A percentile compares a stretch with the other conserved stretches of the same genome.
phyloP scores from a whole-genome alignment of 129 eudicot genomes.

The Heracleum sosnowskyi region DNA sequence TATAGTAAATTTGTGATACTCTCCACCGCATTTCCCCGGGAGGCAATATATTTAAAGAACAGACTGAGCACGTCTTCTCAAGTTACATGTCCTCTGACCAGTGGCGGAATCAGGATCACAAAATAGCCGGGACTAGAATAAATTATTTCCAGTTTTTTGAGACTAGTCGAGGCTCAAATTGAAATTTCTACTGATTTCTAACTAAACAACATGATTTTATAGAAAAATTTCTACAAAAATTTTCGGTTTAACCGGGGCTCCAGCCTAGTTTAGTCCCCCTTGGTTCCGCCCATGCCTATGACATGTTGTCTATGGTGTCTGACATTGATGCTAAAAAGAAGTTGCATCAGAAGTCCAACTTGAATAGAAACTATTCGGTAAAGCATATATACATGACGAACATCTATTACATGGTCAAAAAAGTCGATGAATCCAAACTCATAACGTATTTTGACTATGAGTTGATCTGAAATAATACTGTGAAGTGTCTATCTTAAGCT shows the following conservation, averaged over 20 bases:
- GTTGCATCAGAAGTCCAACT: conserved; percentile 29
- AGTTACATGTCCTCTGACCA: conserved; percentile 3
- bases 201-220: no score
- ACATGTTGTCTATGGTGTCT: conserved; percentile 26
- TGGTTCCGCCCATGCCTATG: no score
- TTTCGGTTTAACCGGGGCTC: no score
- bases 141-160: no score
- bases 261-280: no score
- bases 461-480: conserved; percentile 29
- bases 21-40: conserved; percentile 33
- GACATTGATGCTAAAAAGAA: conserved; percentile 32
- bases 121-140: no score
- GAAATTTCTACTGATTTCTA: no score
- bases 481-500: no score
- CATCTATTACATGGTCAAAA: conserved; percentile 45
- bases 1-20: conserved; percentile 30
- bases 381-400: conserved; percentile 50
- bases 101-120: no score
- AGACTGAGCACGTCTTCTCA: not conserved
- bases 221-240: no score
- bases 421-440: conserved; percentile 32
- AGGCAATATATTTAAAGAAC: not conserved
- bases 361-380: conserved; percentile 32
- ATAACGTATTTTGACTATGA: conserved; percentile 30
- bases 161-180: no score